phyloP scores from a whole-genome alignment of 257 asterid genomes.

The Primulina tabacum region DNA sequence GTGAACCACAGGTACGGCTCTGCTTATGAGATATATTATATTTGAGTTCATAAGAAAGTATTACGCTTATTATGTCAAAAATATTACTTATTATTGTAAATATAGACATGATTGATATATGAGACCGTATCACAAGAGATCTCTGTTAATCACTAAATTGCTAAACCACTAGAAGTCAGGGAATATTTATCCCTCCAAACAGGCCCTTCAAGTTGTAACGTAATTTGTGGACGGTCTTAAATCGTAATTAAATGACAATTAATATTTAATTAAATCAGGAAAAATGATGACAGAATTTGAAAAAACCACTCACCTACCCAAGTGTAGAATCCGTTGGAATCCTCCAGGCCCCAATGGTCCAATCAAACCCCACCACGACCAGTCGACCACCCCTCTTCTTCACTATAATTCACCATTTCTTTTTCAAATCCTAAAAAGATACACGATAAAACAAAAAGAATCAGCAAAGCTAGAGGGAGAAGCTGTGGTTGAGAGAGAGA shows the following conservation, averaged over 20 bases:
- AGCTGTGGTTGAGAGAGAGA: background rate
- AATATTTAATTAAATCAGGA: no score
- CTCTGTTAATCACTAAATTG: no score
- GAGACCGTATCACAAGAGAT: no score
- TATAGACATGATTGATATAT: no score
- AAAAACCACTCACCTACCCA: background rate
- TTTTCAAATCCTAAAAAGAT: background rate
- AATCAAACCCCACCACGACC: background rate
- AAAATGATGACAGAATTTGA: background rate
- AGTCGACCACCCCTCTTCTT: background rate
- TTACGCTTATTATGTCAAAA: no score
- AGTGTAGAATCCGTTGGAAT: background rate
- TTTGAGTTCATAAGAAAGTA: no score
- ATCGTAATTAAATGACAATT: no score
- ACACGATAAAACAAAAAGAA: background rate
- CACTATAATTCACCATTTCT: no score
- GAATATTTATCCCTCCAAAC: background rate
- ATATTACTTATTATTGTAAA: no score
- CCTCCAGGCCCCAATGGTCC: background rate
- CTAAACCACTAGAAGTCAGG: background rate
- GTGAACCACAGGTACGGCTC: no score
- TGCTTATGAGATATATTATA: no score
- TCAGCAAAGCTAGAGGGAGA: background rate
- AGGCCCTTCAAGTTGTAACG: background rate
- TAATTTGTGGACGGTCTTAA: background rate